Base-by-base conservation (phyloP, 768 basidiomycete genomes). In the Lactarius tabidus region DNA sequence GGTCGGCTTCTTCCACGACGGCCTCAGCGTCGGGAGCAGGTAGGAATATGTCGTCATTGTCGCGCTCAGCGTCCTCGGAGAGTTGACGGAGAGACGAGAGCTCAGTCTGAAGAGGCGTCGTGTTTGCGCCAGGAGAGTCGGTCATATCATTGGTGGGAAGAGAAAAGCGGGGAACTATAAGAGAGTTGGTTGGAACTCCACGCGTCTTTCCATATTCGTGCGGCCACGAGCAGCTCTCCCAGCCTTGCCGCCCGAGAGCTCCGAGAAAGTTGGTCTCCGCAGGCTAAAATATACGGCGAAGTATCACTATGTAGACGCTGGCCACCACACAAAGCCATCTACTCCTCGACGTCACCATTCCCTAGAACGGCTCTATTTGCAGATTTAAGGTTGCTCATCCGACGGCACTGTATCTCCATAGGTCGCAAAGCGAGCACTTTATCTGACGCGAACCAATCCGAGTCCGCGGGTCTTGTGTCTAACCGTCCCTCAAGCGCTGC, bases 121-220 rank as follows among this genome's bases (percentile, higher is more conserved):
- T 6, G 35, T 15, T 43, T n/a, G n/a, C 29, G 1, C 39, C 39
- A 31, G 7, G 36, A 28, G 60, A 15, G 28, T 57, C 31, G 7
- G 60, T 23, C 65, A 66, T 64, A 39, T 52, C 6, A n/a, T n/a
- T n/a, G 38, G 15, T 51, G 55, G 33, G 63, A 52, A 29, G n/a
- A 60, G 18, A n/a, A 26, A 35, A 33, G 54, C 10, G 26, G 9
- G 15, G 33, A 36, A 36, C 9, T 36, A 9, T 6, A 5, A 0
- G 41, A 38, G 15, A 6, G 28, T 53, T 31, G 12, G 35, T 38
- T 36, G 10, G 36, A 38, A 36, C n/a, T 10, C 35, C 28, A 41
- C 28, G 35, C 17, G 35, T 33, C n/a, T 64, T 65, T 26, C 64
- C 64, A 65, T 60, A 65, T 65, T 65, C 15, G 59, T 65, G 31